Percentiles rank a stretch among this genome's conserved stretches.
These are phyloP conservation scores for Cladosporium austrohemisphaericum DNA, from an alignment of 2,329 filamentous ascomycete genomes.

Conservation along the genomic window DNA sequence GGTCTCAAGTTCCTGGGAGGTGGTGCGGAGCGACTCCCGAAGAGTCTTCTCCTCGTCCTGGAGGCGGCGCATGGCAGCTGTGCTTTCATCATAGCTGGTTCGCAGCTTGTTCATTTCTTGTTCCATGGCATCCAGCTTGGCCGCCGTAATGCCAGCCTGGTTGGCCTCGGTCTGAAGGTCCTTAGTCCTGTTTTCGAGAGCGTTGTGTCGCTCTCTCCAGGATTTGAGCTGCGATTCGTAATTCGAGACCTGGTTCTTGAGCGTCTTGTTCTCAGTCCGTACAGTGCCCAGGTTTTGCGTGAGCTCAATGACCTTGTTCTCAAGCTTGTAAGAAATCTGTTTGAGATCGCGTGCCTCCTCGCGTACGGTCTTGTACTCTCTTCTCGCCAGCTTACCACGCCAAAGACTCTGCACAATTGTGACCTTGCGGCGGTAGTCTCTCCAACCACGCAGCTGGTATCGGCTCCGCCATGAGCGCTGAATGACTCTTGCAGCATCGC, in stretches of 20 bases:
- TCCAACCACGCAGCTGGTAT: conserved; percentile 73
- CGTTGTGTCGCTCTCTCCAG: conserved; percentile 89
- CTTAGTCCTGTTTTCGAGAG: conserved; percentile 82
- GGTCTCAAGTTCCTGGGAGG: conserved; percentile 75
- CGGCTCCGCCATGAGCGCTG: conserved; percentile 86
- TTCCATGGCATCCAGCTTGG: conserved; percentile 85
- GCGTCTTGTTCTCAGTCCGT: conserved; percentile 89
- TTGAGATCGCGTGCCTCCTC: conserved; percentile 97
- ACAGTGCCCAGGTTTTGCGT: conserved; percentile 89
- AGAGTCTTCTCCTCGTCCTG: conserved; percentile 90
- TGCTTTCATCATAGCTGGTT: conserved; percentile 82
- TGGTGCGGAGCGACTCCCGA: conserved; percentile 73
- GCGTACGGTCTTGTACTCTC: conserved; percentile 82
- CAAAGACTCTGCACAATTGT: conserved; percentile 88
- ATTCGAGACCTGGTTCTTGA: conserved; percentile 85
- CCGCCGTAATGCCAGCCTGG: conserved; percentile 92
- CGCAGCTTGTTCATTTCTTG: conserved; percentile 93
- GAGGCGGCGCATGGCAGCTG: conserved; percentile 83
- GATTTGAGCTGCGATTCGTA: conserved; percentile 95
- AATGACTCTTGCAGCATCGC: conserved; percentile 85
- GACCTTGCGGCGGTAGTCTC: conserved; percentile 84
- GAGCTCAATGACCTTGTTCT: conserved; percentile 98
- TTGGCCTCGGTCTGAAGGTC: conserved; percentile 96
- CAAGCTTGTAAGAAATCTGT: conserved; percentile 98
- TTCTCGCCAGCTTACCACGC: conserved; percentile 78